Base-by-base conservation (phyloP, 2,329 filamentous ascomycete species). In the Dendryphion nanum region DNA sequence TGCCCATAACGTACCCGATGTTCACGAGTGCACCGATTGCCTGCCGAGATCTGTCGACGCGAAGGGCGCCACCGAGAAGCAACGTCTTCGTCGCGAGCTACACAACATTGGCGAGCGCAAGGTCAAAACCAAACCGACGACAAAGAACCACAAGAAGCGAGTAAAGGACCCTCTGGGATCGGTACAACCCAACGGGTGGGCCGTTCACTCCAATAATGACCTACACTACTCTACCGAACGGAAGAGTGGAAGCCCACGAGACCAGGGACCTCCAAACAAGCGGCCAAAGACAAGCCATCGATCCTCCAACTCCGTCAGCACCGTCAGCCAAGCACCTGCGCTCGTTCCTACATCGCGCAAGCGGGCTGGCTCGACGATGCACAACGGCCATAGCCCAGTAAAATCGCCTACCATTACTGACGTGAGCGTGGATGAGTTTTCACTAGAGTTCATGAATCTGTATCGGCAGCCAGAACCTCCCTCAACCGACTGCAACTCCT, bases 21-120 rank as follows among this genome's bases (percentile, higher is more conserved):
- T 86, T 40, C 91, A 98, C 71, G 88, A 84, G 39, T 98, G 93
- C 71, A 81, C 82, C 56, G 89, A 95, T 55, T 98, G 93, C 72
- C 81, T 85, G 44, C 89, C 90, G 14, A 79, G 89, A 46, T 69
- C 72, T 33, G 69, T 96, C 55, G 86, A 97, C 62, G 73, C 75
- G 35, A 80, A 83, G 59, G 78, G 81, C 55, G 91, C 93, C 43
- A 80, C 81, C 47, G 85, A 89, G 56, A 81, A 85, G 62, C 83
- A 88, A 57, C 73, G 71, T 48, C 70, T 75, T 40, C 79, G 81
- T 42, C 76, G 85, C 44, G 75, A 79, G 53, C 70, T 75, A 49
- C 75, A 71, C 45, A 17, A 30, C 29, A 74, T 79, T 44, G 68
- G 67, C 13, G 71, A 75, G 46, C 59, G 53, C 82, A 89, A 63